These are phyloP conservation scores for Trifolium repens DNA, from an alignment of 306 rosid genomes.

Conservation along the genomic window DNA sequence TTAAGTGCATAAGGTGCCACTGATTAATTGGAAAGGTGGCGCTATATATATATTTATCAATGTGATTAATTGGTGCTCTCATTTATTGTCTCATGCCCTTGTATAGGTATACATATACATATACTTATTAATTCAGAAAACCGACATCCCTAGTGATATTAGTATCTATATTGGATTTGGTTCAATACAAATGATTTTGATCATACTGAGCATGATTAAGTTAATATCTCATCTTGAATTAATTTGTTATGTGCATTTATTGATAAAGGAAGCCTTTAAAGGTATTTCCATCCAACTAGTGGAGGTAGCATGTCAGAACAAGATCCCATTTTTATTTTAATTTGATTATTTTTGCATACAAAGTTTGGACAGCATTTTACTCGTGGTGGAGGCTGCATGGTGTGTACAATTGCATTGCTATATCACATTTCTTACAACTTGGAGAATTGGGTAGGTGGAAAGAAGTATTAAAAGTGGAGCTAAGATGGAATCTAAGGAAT, in stretches of 20 bases:
- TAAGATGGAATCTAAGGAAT: too few species aligned
- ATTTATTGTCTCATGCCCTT: background rate
- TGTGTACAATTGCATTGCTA: background rate
- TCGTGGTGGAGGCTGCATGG: background rate
- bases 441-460: background rate
- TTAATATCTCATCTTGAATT: constrained; percentile 11
- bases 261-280: constrained; percentile 5
- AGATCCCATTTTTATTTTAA: background rate
- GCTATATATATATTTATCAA: constrained; percentile 44
- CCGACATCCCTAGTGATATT: constrained; percentile 81
- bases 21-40: constrained; percentile 65
- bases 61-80: constrained; percentile 12
- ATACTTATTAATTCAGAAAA: constrained; percentile 44
- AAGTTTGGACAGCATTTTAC: background rate
- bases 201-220: constrained; percentile 43
- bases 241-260: constrained; percentile 16
- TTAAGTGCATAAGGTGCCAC: constrained; percentile 41
- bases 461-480: too few species aligned
- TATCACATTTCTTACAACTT: background rate
- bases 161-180: constrained; percentile 73
- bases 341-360: background rate
- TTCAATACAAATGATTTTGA: constrained; percentile 48
- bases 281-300: constrained; percentile 22
- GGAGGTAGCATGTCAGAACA: constrained; percentile 25
- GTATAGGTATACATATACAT: background rate